These are phyloP conservation scores for Chrysochromulina parva DNA, from an alignment of 78 protist genomes.

Conservation along the genomic window DNA sequence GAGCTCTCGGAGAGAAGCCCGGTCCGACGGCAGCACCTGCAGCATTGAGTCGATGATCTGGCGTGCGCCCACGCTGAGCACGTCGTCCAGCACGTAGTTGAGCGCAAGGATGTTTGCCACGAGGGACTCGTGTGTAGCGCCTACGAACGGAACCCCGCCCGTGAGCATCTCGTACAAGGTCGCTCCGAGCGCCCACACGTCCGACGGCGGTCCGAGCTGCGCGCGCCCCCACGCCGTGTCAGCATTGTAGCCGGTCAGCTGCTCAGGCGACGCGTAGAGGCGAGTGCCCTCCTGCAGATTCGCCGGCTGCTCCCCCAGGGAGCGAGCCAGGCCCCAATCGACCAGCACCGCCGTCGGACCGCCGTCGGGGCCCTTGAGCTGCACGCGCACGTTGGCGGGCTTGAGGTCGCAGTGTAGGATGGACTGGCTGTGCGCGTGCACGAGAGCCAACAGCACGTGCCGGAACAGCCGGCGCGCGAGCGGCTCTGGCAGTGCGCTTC, in stretches of 20 bases:
- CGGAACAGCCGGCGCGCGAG: too few relatives aligned
- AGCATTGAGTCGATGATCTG: not conserved
- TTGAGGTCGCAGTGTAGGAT: too few relatives aligned
- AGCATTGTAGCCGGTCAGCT: not conserved
- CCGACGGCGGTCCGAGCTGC: not conserved
- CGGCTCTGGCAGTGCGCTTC: too few relatives aligned
- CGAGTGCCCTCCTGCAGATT: too few relatives aligned
- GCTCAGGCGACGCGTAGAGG: not conserved
- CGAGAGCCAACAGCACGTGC: too few relatives aligned
- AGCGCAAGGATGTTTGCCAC: not conserved
- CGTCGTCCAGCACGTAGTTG: not conserved
- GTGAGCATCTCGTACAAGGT: not conserved
- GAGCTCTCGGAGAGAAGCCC: too few relatives aligned
- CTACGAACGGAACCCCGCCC: not conserved
- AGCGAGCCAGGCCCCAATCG: too few relatives aligned
- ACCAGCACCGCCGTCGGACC: too few relatives aligned
- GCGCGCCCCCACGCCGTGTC: not conserved
- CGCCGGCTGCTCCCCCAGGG: too few relatives aligned
- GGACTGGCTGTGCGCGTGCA: too few relatives aligned
- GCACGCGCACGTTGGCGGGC: too few relatives aligned
- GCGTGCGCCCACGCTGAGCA: not conserved
- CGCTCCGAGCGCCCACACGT: constrained; percentile 13
- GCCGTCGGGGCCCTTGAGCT: too few relatives aligned
- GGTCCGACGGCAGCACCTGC: not conserved
- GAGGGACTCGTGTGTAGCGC: not conserved